Evolutionary conservation across 495 filamentous ascomycete genomes (phyloP).

Genomic region (Viridothelium virens): DNA sequence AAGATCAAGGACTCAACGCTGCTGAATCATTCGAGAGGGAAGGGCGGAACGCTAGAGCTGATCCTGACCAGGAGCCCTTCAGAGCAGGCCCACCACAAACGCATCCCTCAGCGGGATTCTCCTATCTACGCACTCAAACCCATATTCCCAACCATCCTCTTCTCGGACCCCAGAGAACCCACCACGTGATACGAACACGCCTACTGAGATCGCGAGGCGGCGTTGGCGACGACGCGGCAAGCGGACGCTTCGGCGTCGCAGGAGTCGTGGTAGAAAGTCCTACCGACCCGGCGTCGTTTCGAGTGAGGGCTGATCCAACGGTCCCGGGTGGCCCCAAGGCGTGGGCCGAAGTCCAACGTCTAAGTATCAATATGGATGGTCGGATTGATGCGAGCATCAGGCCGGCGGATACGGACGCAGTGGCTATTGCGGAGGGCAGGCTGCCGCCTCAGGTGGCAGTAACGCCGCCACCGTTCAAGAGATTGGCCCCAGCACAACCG

Average conservation of each 20-base stretch:
- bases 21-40: background rate
- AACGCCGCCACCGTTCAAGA: background rate
- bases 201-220: slow-evolving; percentile 45
- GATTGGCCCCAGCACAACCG: background rate
- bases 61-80: slow-evolving; percentile 23
- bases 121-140: slow-evolving; percentile 66
- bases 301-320: no score
- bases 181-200: slow-evolving; percentile 59
- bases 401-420: background rate
- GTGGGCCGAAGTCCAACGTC: background rate
- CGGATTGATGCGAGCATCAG: background rate
- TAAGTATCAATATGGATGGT: background rate
- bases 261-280: slow-evolving; percentile 25
- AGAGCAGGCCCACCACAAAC: slow-evolving; percentile 64
- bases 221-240: background rate
- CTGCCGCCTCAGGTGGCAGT: background rate
- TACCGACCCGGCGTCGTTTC: background rate
- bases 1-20: slow-evolving; percentile 16
- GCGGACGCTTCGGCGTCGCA: slow-evolving; percentile 30
- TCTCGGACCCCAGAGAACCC: slow-evolving; percentile 64
- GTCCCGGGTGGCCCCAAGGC: background rate
- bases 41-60: background rate
- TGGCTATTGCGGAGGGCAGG: background rate
- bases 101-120: slow-evolving; percentile 85
- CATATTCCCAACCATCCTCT: slow-evolving; percentile 70